A percentile compares a stretch with the other conserved stretches of the same genome.
Evolutionary conservation across 495 filamentous ascomycete species (phyloP).

Genomic region (Cercophora scortea): DNA sequence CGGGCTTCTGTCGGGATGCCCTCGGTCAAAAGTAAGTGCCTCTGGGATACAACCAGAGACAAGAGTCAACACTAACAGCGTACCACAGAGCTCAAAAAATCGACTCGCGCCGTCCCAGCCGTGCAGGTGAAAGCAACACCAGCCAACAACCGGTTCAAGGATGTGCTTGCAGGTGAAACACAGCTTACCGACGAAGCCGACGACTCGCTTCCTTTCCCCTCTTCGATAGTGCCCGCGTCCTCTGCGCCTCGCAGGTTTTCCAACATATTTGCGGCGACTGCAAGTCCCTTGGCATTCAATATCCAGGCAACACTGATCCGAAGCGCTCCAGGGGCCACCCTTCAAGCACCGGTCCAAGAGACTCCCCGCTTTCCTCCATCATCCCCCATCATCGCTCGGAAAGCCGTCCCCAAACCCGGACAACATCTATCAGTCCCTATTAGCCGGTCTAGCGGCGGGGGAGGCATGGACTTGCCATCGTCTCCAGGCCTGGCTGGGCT

Average conservation of each 20-base stretch:
- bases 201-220: conserved; percentile 17
- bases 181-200: conserved; percentile 9
- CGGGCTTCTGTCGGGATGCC: conserved; percentile 34
- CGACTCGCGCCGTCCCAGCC: conserved; percentile 47
- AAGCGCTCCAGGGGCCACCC: background rate
- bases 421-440: conserved; percentile 5
- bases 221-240: conserved; percentile 27
- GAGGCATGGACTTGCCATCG: conserved; percentile 28
- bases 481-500: conserved; percentile 28
- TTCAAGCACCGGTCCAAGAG: conserved; percentile 8
- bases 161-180: conserved; percentile 27
- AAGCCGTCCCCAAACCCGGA: conserved; percentile 33
- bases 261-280: conserved; percentile 8
- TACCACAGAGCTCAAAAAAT: conserved; percentile 53
- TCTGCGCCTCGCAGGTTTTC: conserved; percentile 28
- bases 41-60: too few species aligned
- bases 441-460: conserved; percentile 6
- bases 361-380: conserved; percentile 21
- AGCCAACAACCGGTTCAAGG: conserved; percentile 45
- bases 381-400: conserved; percentile 39
- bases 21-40: conserved; percentile 30
- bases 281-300: background rate
- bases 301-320: conserved; percentile 26
- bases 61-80: background rate
- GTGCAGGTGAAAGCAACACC: conserved; percentile 77